phyloP scores from a whole-genome alignment of 1,284 basidiomycete species.

The Filobasidium uniguttulatum region DNA sequence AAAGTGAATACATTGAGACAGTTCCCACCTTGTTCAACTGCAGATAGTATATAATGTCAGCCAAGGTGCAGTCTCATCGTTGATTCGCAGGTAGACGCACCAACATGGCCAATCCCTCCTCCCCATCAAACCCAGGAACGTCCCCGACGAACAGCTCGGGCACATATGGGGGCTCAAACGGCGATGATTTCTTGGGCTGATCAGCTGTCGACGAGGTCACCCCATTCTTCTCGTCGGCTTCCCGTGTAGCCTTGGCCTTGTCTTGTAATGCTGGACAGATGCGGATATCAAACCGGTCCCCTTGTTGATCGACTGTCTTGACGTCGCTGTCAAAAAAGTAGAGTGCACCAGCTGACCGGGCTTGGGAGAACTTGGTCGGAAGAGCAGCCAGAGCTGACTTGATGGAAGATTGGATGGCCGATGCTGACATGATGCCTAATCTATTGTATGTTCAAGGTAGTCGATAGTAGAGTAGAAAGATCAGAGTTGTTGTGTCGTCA shows the following conservation, averaged over 20 bases:
- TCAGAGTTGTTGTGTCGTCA: too few species aligned
- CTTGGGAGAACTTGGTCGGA: conserved; percentile 48
- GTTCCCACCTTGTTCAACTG: conserved; percentile 26
- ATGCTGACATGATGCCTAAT: neutral
- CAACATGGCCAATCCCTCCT: conserved; percentile 55
- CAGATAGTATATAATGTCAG: neutral
- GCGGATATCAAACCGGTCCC: conserved; percentile 63
- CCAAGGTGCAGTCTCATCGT: conserved; percentile 7
- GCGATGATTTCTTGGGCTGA: conserved; percentile 41
- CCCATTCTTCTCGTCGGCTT: conserved; percentile 16
- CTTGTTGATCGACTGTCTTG: conserved; percentile 47
- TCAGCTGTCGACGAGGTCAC: conserved; percentile 15
- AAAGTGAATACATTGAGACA: neutral
- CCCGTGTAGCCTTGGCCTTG: conserved; percentile 44
- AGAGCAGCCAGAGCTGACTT: conserved; percentile 42
- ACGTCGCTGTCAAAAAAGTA: conserved; percentile 61
- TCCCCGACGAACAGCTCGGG: conserved; percentile 58
- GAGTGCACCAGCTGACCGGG: conserved; percentile 52
- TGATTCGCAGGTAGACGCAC: conserved; percentile 47
- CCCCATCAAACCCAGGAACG: conserved; percentile 48
- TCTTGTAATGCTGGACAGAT: conserved; percentile 65
- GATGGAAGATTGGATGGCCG: conserved; percentile 4
- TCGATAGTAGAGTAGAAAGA: too few species aligned
- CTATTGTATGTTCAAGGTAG: too few species aligned
- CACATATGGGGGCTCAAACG: conserved; percentile 68